Evolutionary conservation across 345 rosid species (phyloP), one percentile per base, ranked within the genome.

Genomic region (Eucalyptus dawsonii): DNA sequence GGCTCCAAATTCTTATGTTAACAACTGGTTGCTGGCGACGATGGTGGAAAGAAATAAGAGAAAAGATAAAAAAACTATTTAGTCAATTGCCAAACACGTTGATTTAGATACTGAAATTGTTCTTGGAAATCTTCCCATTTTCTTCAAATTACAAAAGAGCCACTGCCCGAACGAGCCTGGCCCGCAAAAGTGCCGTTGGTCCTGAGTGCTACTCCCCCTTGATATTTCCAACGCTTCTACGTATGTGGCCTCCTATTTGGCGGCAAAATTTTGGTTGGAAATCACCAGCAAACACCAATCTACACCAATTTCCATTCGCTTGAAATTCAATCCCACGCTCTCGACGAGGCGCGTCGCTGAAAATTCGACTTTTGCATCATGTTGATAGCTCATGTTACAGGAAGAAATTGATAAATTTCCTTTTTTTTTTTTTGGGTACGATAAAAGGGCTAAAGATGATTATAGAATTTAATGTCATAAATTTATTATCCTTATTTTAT

Each of bases 61-160:
- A 51, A 50, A 50, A 16, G n/a, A n/a, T n/a, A n/a, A n/a, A n/a
- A n/a, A n/a, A n/a, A 7, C 2, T 17, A 51, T 17, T 17, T 51
- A 3, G 9, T 1, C 54, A 0, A 1, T 17, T 17, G 22, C 9
- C 4, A 17, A 17, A 51, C 9, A 17, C 0, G 34, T 34, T 34
- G 34, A 34, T 16, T 50, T 3, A 3, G 9, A 51, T 17, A 17
- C 22, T 2, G 3, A 34, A 34, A 34, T 34, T 34, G 34, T 34
- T 34, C 34, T 34, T 34, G 34, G 34, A 34, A 34, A 34, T 7
- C 2, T 53, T 7, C 24, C 56, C 54, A 2, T 3, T 17, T 53
- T 53, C 56, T 53, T 22, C 13, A 2, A 19, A 37, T 37, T 21
- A 37, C 2, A 11, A 17, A 76, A 40, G 9, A 2, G 83, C 80